Evolutionary conservation across 257 asterid genomes (phyloP), one percentile per base, ranked within the genome.

Genomic region (Hygrophila difformis): DNA sequence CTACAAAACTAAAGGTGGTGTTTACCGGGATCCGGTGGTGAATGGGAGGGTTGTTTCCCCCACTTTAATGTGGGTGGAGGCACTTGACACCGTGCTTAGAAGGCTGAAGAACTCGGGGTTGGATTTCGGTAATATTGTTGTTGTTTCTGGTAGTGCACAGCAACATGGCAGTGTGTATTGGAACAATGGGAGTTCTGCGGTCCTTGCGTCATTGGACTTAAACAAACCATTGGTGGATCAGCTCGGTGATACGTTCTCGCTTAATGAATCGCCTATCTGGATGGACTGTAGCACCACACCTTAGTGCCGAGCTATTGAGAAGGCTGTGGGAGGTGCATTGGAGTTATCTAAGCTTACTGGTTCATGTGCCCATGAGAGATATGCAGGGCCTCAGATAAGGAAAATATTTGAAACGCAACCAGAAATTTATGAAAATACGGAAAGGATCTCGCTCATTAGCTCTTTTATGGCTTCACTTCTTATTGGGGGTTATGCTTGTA

Each of bases 131-230:
- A 89, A 73, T 47, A 52, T 89, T 38, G 78, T 52, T 18, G 96
- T 94, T 36, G 55, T 89, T 64, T 89, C 98, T 4, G 98, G 98
- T 9, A 89, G 97, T 55, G 97, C 89, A 31, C 97, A 85, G 78
- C 97, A 85, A n/a, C n/a, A n/a, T n/a, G n/a, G n/a, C n/a, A n/a
- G n/a, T n/a, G n/a, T n/a, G n/a, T n/a, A n/a, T n/a, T 89, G 98
- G 96, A 89, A 82, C 50, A 82, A 12, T 4, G 92, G 92, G 8
- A 75, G 93, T 70, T 64, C 63, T 0, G 12, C 36, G 18, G 10
- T 59, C 6, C 50, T 89, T 22, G 69, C 85, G 0, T 82, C 87
- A 0, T 38, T 89, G 63, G 84, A 85, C 44, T 50, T 88, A 0
- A 64, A 58, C 35, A 77, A 66, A 29, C 43, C 58, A 11, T 48